Evolutionary conservation across 306 rosid genomes (phyloP), one percentile per base, ranked within the genome.

Genomic region (Mimosa pudica): DNA sequence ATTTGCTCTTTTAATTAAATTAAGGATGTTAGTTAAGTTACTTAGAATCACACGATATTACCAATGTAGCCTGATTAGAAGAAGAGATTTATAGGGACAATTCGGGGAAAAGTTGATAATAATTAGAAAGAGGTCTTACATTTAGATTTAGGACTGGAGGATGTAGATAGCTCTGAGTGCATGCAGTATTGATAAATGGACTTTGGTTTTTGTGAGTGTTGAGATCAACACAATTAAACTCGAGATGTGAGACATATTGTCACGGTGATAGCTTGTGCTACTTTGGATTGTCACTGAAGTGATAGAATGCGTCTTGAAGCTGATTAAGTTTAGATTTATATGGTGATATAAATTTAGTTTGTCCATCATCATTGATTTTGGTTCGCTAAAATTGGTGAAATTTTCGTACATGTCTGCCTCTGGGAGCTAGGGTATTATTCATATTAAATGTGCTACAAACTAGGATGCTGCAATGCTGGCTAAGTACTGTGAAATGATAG

Each of bases 381-480:
- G 0, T 57, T 57, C 10, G 54, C 2, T 60, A 41, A 20, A 7
- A 41, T 42, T 42, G 78, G 13, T 38, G 35, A 58, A 41, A 30
- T 58, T 24, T 57, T 12, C 8, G 20, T 41, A 20, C 30, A 30
- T 42, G 68, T 74, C 69, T 74, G 78, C 36, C 24, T 57, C 1
- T 74, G 70, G 38, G 51, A 57, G 16, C 55, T 30, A 10, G 68
- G 13, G 24, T 74, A 32, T 20, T 74, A 16, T 62, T 62, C 44
- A 62, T 11, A 62, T 62, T 17, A 11, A 62, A 8, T 32, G 68
- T 41, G n/a, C 8, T 66, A 55, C 51, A 54, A 74, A 66, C 69
- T 58, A 58, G 63, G 78, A 8, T 74, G 57, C 57, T 42, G 52
- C 57, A 20, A 4, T 74, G 38, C 70, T 42, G n/a, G 69, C 54